These are phyloP conservation scores for Helotiales sp. DNA, from an alignment of 2,329 filamentous ascomycete species.

Conservation along the genomic window DNA sequence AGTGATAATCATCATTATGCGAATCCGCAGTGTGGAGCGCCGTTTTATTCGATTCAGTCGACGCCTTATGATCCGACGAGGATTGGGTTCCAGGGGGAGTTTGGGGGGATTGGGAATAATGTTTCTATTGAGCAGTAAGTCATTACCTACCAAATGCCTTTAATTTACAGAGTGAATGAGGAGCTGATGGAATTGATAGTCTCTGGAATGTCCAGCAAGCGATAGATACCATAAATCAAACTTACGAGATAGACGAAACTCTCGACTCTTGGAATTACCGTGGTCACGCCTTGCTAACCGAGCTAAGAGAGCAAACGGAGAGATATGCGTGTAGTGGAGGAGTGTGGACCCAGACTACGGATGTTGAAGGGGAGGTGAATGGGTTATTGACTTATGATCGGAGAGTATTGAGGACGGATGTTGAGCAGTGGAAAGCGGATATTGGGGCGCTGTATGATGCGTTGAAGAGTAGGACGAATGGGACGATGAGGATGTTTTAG, in stretches of 20 bases:
- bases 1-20: slow-evolving; percentile 73
- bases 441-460: slow-evolving; percentile 61
- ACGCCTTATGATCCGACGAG: slow-evolving; percentile 57
- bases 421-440: slow-evolving; percentile 46
- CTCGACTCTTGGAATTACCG: slow-evolving; percentile 64
- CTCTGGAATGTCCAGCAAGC: slow-evolving; percentile 64
- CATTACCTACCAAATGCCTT: neutral
- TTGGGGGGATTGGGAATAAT: slow-evolving; percentile 68
- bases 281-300: slow-evolving; percentile 49
- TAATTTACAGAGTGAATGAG: too few relatives aligned
- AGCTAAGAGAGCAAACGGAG: slow-evolving; percentile 50
- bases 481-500: neutral
- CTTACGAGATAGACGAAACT: slow-evolving; percentile 64
- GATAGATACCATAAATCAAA: slow-evolving; percentile 61
- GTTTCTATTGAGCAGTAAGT: slow-evolving; percentile 60
- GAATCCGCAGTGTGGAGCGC: slow-evolving; percentile 68
- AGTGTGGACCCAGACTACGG: slow-evolving; percentile 73
- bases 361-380: slow-evolving; percentile 75
- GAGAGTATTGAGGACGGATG: slow-evolving; percentile 55
- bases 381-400: slow-evolving; percentile 70
- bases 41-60: slow-evolving; percentile 60
- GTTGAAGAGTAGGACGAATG: neutral
- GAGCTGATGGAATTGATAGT: slow-evolving; percentile 41
- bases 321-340: slow-evolving; percentile 59
- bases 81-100: slow-evolving; percentile 71